Conservation (phyloP, 352 stramenopile species). For the Phytophthora chlamydospora region DNA sequence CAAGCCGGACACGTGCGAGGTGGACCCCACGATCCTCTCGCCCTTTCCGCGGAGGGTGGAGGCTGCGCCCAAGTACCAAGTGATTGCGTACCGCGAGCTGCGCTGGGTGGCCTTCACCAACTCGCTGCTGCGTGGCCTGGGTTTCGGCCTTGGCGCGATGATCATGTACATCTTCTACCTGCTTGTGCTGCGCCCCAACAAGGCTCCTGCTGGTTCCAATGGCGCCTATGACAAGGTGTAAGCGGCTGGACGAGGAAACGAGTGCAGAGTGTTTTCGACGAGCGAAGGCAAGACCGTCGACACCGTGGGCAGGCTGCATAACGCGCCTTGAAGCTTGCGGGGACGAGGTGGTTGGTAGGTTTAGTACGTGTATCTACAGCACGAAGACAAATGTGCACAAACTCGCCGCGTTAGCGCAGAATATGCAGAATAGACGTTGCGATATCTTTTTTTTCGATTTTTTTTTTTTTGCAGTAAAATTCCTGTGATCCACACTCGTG, state of each 20-base stretch:
- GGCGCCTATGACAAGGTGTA: conserved; percentile 84
- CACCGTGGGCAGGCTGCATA: conserved; percentile 4
- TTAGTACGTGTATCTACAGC: conserved; percentile 44
- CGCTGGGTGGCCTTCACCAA: conserved; percentile 85
- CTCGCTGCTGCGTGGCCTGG: conserved; percentile 76
- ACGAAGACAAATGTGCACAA: conserved; percentile 37
- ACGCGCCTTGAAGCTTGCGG: conserved; percentile 13
- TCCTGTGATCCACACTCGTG: background rate
- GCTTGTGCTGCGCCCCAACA: conserved; percentile 63
- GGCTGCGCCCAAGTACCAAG: conserved; percentile 74
- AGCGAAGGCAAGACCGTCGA: conserved; percentile 24
- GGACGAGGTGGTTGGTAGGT: conserved; percentile 36
- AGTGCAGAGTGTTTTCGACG: conserved; percentile 29
- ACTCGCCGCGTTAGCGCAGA: conserved; percentile 20
- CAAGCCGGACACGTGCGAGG: conserved; percentile 69
- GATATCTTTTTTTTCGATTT: conserved; percentile 32
- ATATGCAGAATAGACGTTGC: conserved; percentile 39
- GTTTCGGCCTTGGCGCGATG: conserved; percentile 75
- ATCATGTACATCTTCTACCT: conserved; percentile 87
- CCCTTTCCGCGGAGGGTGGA: conserved; percentile 70
- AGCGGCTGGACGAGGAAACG: conserved; percentile 11
- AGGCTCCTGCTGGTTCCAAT: conserved; percentile 37
- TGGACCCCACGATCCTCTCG: conserved; percentile 74
- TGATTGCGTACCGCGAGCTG: conserved; percentile 80
- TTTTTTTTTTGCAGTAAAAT: background rate